Percentiles rank a stretch among this genome's conserved stretches.
These are phyloP conservation scores for Aspergillus sp. DNA, from an alignment of 2,329 filamentous ascomycete species.

Conservation along the genomic window DNA sequence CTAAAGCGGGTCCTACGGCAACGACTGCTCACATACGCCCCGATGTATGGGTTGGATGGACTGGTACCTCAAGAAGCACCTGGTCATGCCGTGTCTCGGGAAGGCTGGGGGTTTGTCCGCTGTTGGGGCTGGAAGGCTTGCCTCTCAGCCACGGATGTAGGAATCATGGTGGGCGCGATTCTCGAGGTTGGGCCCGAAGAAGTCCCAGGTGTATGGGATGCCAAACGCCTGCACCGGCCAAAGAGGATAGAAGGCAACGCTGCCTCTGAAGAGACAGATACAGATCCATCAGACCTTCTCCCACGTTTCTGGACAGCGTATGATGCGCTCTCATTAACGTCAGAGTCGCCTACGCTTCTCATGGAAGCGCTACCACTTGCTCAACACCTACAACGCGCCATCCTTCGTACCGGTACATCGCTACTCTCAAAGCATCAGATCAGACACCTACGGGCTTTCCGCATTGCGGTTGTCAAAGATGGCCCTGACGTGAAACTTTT, in stretches of 20 bases:
- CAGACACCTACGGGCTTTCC: slow-evolving; percentile 85
- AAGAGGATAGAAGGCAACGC: slow-evolving; percentile 18
- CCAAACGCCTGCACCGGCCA: slow-evolving; percentile 26
- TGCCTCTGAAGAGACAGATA: slow-evolving; percentile 15
- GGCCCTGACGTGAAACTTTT: slow-evolving; percentile 90
- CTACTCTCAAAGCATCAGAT: slow-evolving; percentile 94
- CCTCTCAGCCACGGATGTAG: slow-evolving; percentile 87
- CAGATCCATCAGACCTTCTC: slow-evolving; percentile 34
- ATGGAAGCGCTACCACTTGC: slow-evolving; percentile 79
- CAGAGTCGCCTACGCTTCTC: slow-evolving; percentile 51
- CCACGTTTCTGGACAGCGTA: slow-evolving; percentile 60
- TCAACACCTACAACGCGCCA: slow-evolving; percentile 86
- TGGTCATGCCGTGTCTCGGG: slow-evolving; percentile 70
- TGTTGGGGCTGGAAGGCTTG: slow-evolving; percentile 98
- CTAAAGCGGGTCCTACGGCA: slow-evolving; percentile 83
- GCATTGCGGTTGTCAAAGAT: slow-evolving; percentile 94
- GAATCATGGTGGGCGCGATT: slow-evolving; percentile 87
- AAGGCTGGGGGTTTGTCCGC: slow-evolving; percentile 94
- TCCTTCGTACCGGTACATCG: slow-evolving; percentile 87
- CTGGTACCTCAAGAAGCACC: slow-evolving; percentile 79
- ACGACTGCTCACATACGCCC: slow-evolving; percentile 86
- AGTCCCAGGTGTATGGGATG: slow-evolving; percentile 33
- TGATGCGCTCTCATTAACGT: slow-evolving; percentile 53
- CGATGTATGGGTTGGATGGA: slow-evolving; percentile 89
- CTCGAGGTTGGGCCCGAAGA: slow-evolving; percentile 73